Base-by-base conservation (phyloP, 2,329 filamentous ascomycete species). In the Exophiala sp. region DNA sequence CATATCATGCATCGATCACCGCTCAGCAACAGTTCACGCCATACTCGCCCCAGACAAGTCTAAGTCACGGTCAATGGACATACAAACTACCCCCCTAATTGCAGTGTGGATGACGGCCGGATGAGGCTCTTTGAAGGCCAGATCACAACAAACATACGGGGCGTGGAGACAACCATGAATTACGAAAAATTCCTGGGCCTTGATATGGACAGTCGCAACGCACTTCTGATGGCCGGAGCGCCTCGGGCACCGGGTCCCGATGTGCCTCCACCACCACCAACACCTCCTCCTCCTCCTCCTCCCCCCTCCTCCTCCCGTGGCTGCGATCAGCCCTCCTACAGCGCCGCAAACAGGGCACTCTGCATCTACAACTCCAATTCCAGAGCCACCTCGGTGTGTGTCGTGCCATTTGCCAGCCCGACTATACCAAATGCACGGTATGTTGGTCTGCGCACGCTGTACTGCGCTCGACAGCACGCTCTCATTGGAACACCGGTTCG, bases 161-260 rank as follows among this genome's bases (percentile, higher is more conserved):
- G 40, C 32, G 40, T 48, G 16, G 48, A 55, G 22, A 55, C 48
- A 5, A 51, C 39, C 29, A 50, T 55, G 32, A 40, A 37, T 4
- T 43, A 43, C 9, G 38, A 48, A n/a, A 48, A 51, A 14, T 51
- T 45, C 39, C 23, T 48, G 14, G 29, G 14, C 14, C 42, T 51
- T 10, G 23, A 48, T 13, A 39, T 40, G 9, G 44, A 48, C 10
- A 19, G 42, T 13, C 52, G 48, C n/a, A 41, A 27, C 7, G 38
- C 38, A 22, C 24, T 55, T n/a, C 24, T 46, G 9, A 44, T 42
- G 13, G 48, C 48, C n/a, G 41, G 41, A 24, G 19, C 38, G 35
- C 35, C 19, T 5, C 32, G 5, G 32, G 6, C 32, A 21, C 35
- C 35, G 3, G 3, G 6, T 22, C 9, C 6, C 34, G 24, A 47